Evolutionary conservation across 257 asterid species (phyloP), one percentile per base, ranked within the genome.

Genomic region (Solanum bulbocastanum): DNA sequence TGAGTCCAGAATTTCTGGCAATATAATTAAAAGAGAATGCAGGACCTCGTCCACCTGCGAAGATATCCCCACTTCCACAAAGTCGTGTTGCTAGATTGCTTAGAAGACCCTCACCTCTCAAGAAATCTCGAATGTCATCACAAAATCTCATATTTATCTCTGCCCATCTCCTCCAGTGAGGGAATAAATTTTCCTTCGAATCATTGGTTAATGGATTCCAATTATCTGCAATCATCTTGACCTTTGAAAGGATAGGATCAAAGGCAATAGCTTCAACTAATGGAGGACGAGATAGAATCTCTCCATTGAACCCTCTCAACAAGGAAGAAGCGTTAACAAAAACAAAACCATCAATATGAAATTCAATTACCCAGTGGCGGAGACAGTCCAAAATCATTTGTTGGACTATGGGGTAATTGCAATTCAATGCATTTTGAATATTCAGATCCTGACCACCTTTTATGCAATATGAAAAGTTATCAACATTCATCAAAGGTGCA

Each of bases 141-240:
- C 93, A 92, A 82, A 94, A 96, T 73, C 92, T 94, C 37, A 88
- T 40, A 58, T 97, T 97, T 88, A 93, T 91, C 94, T 95, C 99
- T 35, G 96, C 99, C 99, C 99, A 97, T 94, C 94, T 94, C 90
- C 93, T 95, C 99, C 99, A 97, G 92, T 96, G 99, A 84, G 99
- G 99, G 87, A 96, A 95, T 60, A 69, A 32, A 4, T 83, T 86
- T 72, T 94, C 94, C 89, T 92, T 92, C 1, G 91, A 69, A 84
- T 88, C 92, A 87, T 87, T 62, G 10, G 81, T 88, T 30, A 39
- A 85, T 88, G 98, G 96, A 84, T 94, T 95, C 98, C 96, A 96
- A 60, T 92, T 89, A 89, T 96, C 99, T 4, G 98, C 97, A 85
- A 97, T 89, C 72, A 93, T 36, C 95, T 97, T 97, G 89, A 90